Evolutionary conservation across 345 rosid genomes (phyloP).

Genomic region (Corchorus capsularis): DNA sequence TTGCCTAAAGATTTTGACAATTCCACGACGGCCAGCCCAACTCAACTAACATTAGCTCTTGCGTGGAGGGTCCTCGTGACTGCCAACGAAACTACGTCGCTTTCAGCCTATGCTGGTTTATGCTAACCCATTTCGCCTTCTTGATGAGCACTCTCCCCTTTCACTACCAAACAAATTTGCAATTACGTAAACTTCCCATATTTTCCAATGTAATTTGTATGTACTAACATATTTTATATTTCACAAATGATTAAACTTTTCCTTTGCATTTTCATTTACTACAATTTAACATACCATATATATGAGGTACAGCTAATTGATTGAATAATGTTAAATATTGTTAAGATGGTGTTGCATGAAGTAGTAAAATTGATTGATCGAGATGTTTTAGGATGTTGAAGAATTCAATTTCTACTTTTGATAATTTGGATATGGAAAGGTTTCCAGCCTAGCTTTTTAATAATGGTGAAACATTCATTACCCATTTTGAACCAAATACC

Average conservation of each 20-base stretch:
- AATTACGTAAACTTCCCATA: conserved; percentile 1
- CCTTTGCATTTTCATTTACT: not conserved
- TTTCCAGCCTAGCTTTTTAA: no score
- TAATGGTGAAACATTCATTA: no score
- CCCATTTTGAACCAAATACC: no score
- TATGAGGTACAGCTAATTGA: no score
- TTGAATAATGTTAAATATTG: no score
- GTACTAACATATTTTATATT: not conserved
- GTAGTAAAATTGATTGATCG: no score
- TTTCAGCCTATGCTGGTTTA: conserved; percentile 2
- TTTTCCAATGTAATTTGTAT: not conserved
- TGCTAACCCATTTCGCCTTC: not conserved
- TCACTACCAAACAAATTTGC: not conserved
- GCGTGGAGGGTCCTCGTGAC: not conserved
- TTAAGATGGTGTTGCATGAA: no score
- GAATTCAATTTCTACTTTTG: no score
- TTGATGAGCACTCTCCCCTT: not conserved
- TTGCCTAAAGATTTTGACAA: not conserved
- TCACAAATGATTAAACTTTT: conserved; percentile 3
- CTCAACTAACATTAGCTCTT: conserved; percentile 1
- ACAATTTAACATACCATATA: no score
- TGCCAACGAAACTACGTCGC: not conserved
- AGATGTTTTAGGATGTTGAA: no score
- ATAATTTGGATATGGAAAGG: no score
- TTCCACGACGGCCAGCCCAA: not conserved